These are phyloP conservation scores for Candida khao-thaluensis DNA, from an alignment of 805 yeast genomes.

Conservation along the genomic window DNA sequence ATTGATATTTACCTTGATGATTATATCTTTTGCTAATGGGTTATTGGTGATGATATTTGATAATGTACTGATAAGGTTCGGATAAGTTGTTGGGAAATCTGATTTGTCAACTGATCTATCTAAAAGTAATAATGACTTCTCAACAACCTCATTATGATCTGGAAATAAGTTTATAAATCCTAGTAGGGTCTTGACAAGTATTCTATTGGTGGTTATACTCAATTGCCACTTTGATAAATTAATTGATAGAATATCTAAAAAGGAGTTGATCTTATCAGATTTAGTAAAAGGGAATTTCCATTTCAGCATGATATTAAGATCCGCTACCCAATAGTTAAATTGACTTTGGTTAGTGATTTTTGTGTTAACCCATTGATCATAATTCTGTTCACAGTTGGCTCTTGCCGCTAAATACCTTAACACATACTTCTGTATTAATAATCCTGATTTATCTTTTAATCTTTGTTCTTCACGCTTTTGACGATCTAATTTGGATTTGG, in stretches of 20 bases:
- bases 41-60: not conserved
- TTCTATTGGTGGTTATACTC: conserved; percentile 2
- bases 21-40: not conserved
- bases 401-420: conserved; percentile 38
- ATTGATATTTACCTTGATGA: conserved; percentile 9
- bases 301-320: conserved; percentile 12
- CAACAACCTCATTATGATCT: not conserved
- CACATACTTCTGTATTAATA: conserved; percentile 48
- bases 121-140: conserved; percentile 1
- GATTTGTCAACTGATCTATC: not conserved
- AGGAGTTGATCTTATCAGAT: not conserved
- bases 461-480: conserved; percentile 60
- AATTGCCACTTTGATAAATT: conserved; percentile 7
- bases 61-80: conserved; percentile 3
- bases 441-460: conserved; percentile 48
- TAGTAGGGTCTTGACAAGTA: conserved; percentile 3
- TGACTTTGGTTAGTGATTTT: conserved; percentile 7
- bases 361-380: conserved; percentile 18
- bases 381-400: conserved; percentile 18
- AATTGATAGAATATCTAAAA: not conserved
- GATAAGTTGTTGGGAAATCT: not conserved
- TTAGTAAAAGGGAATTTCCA: conserved; percentile 11
- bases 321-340: conserved; percentile 22
- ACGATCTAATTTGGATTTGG: conserved; percentile 65
- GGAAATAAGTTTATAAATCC: not conserved